phyloP scores from a whole-genome alignment of 192 early-diverging fungal species.

The Helicostylum pulchrum region DNA sequence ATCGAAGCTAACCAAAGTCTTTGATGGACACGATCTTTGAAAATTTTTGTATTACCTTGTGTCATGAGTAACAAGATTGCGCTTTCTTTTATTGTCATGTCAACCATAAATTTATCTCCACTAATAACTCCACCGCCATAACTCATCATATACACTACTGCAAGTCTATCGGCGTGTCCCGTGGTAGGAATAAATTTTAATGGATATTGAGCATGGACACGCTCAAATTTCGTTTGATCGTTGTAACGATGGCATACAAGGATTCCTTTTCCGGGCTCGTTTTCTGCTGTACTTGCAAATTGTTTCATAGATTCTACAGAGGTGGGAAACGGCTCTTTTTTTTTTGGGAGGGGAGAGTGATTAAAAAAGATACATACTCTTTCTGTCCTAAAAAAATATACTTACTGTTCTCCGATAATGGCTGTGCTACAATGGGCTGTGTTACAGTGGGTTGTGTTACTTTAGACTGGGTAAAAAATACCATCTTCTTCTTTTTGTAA shows the following conservation, averaged over 20 bases:
- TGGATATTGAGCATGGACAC: conserved; percentile 47
- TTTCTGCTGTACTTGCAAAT: conserved; percentile 15
- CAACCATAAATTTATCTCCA: conserved; percentile 60
- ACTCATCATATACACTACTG: conserved; percentile 65
- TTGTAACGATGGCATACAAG: conserved; percentile 24
- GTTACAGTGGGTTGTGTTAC: too few relatives aligned
- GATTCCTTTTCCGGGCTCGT: conserved; percentile 30
- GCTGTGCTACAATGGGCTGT: too few relatives aligned
- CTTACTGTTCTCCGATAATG: too few relatives aligned
- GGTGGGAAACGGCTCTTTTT: too few relatives aligned
- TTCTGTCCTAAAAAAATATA: too few relatives aligned
- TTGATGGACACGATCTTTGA: conserved; percentile 48
- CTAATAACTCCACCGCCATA: conserved; percentile 80
- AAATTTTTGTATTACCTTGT: conserved; percentile 86
- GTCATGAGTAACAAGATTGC: conserved; percentile 67
- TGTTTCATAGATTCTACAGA: too few relatives aligned
- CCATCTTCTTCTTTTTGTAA: too few relatives aligned
- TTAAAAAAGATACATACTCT: too few relatives aligned
- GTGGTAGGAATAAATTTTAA: conserved; percentile 54
- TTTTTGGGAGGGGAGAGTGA: too few relatives aligned
- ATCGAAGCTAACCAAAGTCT: conserved; percentile 23
- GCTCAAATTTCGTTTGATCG: conserved; percentile 25
- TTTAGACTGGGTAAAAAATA: too few relatives aligned
- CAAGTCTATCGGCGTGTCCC: conserved; percentile 33
- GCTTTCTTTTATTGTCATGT: conserved; percentile 45